These are phyloP conservation scores for Stephania yunnanensis DNA, from an alignment of 164 flowering plant genomes.

Conservation along the genomic window DNA sequence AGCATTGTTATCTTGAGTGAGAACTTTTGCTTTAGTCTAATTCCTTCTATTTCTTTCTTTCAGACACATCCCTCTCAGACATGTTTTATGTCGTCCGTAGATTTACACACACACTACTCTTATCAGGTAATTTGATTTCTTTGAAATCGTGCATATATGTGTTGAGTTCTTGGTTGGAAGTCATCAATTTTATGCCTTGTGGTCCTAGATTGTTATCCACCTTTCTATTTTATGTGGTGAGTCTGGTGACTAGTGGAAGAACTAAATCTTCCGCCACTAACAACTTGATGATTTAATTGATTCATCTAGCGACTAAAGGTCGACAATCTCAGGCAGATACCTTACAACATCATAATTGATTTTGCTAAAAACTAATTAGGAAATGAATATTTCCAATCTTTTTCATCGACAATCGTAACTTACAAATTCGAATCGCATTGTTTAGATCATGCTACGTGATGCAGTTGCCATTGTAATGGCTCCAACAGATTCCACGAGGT, in stretches of 20 bases:
- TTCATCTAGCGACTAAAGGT: not conserved
- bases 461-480: conserved; percentile 86
- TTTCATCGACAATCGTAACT: not conserved
- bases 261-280: not conserved
- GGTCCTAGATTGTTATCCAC: not conserved
- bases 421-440: not conserved
- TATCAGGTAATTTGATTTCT: conserved; percentile 54
- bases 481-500: conserved; percentile 77
- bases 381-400: too few species aligned
- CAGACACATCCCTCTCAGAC: conserved; percentile 95
- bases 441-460: conserved; percentile 76
- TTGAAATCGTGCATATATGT: not conserved
- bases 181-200: not conserved
- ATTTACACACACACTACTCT: conserved; percentile 78
- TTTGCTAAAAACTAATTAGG: not conserved
- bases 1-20: not conserved
- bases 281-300: not conserved
- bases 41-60: conserved; percentile 17
- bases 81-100: conserved; percentile 83
- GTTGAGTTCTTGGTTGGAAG: not conserved
- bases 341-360: not conserved
- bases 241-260: too few species aligned
- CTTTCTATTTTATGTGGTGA: not conserved
- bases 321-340: not conserved
- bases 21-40: not conserved